These are phyloP conservation scores for Grifola frondosa DNA, from an alignment of 1,284 basidiomycete species.

Conservation along the genomic window DNA sequence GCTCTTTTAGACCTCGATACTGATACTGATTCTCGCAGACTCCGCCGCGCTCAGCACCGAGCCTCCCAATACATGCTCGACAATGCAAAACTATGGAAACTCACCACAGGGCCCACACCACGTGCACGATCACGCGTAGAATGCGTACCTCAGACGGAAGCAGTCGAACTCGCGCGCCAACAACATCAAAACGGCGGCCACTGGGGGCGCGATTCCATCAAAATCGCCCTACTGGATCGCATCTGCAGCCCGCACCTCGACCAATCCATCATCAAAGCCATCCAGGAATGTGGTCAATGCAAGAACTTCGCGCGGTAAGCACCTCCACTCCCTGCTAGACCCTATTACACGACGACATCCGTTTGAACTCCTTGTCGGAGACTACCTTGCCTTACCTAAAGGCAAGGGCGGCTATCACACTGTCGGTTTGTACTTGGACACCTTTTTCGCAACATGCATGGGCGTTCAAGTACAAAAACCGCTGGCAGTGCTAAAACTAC, in stretches of 20 bases:
- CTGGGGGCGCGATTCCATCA: slow-evolving; percentile 30
- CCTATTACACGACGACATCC: slow-evolving; percentile 37
- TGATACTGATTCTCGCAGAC: not conserved
- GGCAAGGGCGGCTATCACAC: slow-evolving; percentile 34
- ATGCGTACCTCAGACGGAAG: slow-evolving; percentile 24
- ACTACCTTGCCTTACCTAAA: slow-evolving; percentile 34
- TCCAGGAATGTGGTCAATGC: slow-evolving; percentile 30
- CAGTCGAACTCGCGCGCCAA: slow-evolving; percentile 1
- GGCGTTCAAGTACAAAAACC: slow-evolving; percentile 27
- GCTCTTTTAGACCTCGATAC: slow-evolving; percentile 19
- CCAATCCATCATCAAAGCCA: slow-evolving; percentile 27
- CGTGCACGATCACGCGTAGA: slow-evolving; percentile 14
- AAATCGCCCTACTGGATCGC: slow-evolving; percentile 26
- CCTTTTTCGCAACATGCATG: slow-evolving; percentile 29
- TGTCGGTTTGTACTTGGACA: slow-evolving; percentile 29
- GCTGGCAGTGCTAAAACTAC: slow-evolving; percentile 29
- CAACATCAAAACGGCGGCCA: slow-evolving; percentile 28
- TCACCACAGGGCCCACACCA: slow-evolving; percentile 13
- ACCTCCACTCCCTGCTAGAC: slow-evolving; percentile 32
- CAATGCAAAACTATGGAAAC: slow-evolving; percentile 33
- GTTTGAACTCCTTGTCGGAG: slow-evolving; percentile 35
- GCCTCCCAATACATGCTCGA: slow-evolving; percentile 32
- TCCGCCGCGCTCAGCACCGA: slow-evolving; percentile 25
- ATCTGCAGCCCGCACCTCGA: slow-evolving; percentile 32
- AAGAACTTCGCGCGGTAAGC: slow-evolving; percentile 27